Percentiles rank a stretch among this genome's conserved stretches.
Evolutionary conservation across 768 basidiomycete species (phyloP).

Genomic region (Kwoniella sp.): DNA sequence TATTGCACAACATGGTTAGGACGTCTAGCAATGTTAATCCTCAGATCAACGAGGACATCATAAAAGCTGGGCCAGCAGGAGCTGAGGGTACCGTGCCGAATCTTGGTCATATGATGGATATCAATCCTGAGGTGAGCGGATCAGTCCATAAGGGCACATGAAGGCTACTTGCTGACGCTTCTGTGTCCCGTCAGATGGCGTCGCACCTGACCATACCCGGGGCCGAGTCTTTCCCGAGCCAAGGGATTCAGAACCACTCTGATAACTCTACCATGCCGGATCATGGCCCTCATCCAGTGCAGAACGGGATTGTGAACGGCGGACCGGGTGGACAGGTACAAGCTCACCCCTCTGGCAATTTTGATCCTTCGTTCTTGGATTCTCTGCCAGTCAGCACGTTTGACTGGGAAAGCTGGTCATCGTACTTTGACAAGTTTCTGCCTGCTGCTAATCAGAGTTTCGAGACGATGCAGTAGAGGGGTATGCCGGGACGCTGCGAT

Average conservation of each 20-base stretch:
- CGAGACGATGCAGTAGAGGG: constrained; percentile 13
- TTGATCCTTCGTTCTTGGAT: constrained; percentile 37
- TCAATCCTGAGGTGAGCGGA: background rate
- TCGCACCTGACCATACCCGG: background rate
- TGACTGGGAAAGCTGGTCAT: constrained; percentile 27
- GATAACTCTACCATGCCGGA: background rate
- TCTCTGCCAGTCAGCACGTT: constrained; percentile 36
- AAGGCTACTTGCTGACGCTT: background rate
- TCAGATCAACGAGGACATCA: constrained; percentile 26
- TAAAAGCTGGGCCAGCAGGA: too few relatives aligned
- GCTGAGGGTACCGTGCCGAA: background rate
- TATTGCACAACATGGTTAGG: background rate
- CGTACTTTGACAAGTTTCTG: constrained; percentile 18
- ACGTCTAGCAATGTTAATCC: constrained; percentile 40
- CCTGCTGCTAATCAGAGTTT: constrained; percentile 16
- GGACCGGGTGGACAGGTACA: background rate
- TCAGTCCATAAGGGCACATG: too few relatives aligned
- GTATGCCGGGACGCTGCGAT: too few relatives aligned
- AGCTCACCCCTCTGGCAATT: too few relatives aligned
- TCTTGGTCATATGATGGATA: constrained; percentile 5
- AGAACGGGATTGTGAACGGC: background rate
- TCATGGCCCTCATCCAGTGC: background rate
- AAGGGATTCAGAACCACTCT: too few relatives aligned
- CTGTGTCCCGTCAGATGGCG: background rate
- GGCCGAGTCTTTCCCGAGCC: too few relatives aligned